Evolutionary conservation across 768 basidiomycete species (phyloP).

Genomic region (Botryobasidium botryosum): DNA sequence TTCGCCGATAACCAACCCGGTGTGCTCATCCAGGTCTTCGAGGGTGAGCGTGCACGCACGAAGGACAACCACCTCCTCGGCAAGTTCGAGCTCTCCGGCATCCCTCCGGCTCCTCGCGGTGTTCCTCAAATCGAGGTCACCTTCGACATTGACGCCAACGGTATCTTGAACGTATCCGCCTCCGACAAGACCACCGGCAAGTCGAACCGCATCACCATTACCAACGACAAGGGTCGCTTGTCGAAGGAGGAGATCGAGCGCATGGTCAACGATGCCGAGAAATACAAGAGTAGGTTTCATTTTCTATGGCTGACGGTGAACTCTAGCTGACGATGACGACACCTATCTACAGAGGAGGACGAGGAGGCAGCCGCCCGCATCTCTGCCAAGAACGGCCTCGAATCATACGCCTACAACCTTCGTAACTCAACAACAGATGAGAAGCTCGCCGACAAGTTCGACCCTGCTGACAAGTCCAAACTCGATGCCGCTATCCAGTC

Average conservation of each 20-base stretch:
- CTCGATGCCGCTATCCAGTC: constrained; percentile 23
- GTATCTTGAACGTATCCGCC: constrained; percentile 27
- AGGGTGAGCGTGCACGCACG: constrained; percentile 29
- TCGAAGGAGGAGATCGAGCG: constrained; percentile 38
- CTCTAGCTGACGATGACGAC: neutral
- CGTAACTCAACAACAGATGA: constrained; percentile 25
- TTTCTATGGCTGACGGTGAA: neutral
- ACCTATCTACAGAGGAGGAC: constrained; percentile 45
- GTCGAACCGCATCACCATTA: constrained; percentile 26
- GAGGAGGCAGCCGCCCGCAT: constrained; percentile 34
- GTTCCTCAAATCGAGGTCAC: constrained; percentile 30
- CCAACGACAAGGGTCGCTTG: constrained; percentile 32
- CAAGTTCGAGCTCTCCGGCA: constrained; percentile 30
- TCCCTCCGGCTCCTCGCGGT: constrained; percentile 29
- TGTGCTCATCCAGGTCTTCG: constrained; percentile 32
- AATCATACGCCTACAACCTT: constrained; percentile 31
- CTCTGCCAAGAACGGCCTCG: constrained; percentile 28
- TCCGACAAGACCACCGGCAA: constrained; percentile 28
- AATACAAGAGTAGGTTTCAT: constrained; percentile 17
- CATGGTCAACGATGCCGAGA: constrained; percentile 40
- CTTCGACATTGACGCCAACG: constrained; percentile 37
- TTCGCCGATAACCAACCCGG: constrained; percentile 35
- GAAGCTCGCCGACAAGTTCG: constrained; percentile 25
- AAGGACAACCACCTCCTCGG: constrained; percentile 34
- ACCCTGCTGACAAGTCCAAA: constrained; percentile 20